Percentiles rank a stretch among this genome's conserved stretches.
Conservation (phyloP, 768 basidiomycete genomes). For the Trametes punicea region DNA sequence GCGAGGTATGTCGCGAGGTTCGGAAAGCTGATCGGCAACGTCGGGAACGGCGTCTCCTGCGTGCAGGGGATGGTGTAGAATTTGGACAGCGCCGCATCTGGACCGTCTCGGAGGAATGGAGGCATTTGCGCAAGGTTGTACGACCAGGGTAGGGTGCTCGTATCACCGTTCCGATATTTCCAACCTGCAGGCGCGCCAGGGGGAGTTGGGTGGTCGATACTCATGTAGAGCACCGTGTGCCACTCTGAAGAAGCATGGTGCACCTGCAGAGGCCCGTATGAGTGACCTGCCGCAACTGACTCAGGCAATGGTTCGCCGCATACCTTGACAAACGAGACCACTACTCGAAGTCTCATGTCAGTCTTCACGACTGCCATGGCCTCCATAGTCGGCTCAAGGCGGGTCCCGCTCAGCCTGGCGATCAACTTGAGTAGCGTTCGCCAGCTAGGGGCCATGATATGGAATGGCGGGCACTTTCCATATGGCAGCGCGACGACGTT, state of each 20-base stretch:
- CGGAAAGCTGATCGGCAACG: slow-evolving; percentile 72
- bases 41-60: slow-evolving; percentile 57
- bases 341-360: slow-evolving; percentile 62
- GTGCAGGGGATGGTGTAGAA: slow-evolving; percentile 70
- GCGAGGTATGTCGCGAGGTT: slow-evolving; percentile 74
- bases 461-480: slow-evolving; percentile 62
- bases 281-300: neutral
- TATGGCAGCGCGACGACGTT: slow-evolving; percentile 73
- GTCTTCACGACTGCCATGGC: slow-evolving; percentile 55
- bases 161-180: slow-evolving; percentile 55
- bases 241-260: slow-evolving; percentile 59
- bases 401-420: slow-evolving; percentile 67
- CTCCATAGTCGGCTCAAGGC: slow-evolving; percentile 68
- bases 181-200: slow-evolving; percentile 39
- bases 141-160: slow-evolving; percentile 68
- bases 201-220: slow-evolving; percentile 66
- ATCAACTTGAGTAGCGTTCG: slow-evolving; percentile 68
- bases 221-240: slow-evolving; percentile 76
- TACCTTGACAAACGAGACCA: slow-evolving; percentile 79
- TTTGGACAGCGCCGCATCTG: slow-evolving; percentile 62
- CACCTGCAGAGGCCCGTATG: slow-evolving; percentile 41
- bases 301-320: slow-evolving; percentile 16
- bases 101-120: slow-evolving; percentile 57
- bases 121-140: slow-evolving; percentile 61
- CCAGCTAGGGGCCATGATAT: slow-evolving; percentile 75